phyloP scores from a whole-genome alignment of 306 rosid genomes.

The Ormosia emarginata region DNA sequence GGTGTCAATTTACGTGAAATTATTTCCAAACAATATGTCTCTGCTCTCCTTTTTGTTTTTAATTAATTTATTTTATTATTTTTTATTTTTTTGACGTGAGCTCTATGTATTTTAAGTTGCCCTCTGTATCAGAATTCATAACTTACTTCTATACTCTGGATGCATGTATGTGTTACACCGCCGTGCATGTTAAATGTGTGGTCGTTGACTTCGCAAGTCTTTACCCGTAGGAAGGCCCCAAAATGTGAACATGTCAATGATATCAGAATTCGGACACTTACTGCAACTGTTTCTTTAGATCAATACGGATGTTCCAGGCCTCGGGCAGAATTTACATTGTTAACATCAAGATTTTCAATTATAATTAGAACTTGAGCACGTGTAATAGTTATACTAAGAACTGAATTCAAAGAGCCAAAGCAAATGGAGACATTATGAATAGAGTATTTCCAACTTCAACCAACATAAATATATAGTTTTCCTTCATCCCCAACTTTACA shows the following conservation, averaged over 20 bases:
- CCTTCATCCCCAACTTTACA: conserved; percentile 51
- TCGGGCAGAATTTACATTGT: not conserved
- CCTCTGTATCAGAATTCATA: not conserved
- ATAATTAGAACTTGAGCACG: not conserved
- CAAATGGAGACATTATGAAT: not conserved
- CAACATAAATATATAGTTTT: conserved; percentile 35
- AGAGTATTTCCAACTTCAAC: conserved; percentile 12
- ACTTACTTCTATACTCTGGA: not conserved
- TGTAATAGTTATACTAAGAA: not conserved
- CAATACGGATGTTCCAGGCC: not conserved
- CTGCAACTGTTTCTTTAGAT: not conserved
- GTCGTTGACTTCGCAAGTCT: not conserved
- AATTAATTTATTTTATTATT: no score
- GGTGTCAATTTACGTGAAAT: no score
- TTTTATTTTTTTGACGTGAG: no score
- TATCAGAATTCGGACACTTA: not conserved
- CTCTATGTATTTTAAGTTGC: no score
- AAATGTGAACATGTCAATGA: not conserved
- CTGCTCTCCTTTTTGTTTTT: no score
- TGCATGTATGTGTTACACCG: not conserved
- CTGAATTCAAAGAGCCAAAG: not conserved
- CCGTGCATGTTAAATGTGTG: not conserved
- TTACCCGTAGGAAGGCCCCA: not conserved
- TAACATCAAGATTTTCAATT: not conserved
- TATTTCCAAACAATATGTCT: no score